Conservation (phyloP, 2,329 filamentous ascomycete genomes). For the Phyllosticta citrichinensis region DNA sequence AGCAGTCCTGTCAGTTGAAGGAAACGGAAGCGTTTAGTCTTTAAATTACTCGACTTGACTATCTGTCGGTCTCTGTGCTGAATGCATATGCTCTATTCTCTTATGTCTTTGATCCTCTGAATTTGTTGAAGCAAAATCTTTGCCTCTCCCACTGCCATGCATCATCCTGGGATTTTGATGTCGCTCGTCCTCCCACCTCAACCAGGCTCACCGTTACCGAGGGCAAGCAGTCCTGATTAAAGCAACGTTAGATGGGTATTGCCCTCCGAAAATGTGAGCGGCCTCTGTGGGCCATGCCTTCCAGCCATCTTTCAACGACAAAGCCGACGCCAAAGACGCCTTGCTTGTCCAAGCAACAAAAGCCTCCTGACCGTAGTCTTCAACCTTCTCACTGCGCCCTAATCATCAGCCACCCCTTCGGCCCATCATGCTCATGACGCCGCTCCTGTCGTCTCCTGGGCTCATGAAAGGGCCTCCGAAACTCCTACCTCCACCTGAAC, state of each 20-base stretch:
- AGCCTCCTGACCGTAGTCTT: not conserved
- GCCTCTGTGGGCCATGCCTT: not conserved
- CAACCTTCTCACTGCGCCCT: not conserved
- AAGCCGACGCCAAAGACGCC: not conserved
- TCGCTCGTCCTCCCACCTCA: not conserved
- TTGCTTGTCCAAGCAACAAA: not conserved
- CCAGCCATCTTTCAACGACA: not conserved
- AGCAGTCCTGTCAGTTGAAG: no score
- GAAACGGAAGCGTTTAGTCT: no score
- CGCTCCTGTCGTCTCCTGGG: conserved; percentile 1
- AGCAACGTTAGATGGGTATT: not conserved
- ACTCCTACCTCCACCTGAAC: not conserved
- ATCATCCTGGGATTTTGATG: not conserved
- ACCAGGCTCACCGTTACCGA: no score
- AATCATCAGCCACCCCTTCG: not conserved
- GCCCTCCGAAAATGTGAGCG: not conserved
- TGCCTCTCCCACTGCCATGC: not conserved
- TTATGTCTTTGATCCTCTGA: not conserved
- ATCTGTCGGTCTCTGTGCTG: not conserved
- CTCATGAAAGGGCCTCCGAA: not conserved
- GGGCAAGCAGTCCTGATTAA: not conserved
- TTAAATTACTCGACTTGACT: not conserved
- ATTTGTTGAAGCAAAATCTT: not conserved
- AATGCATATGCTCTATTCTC: not conserved
- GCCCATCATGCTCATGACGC: not conserved